These are phyloP conservation scores for Alternaria incomplexa DNA, from an alignment of 2,329 filamentous ascomycete species.

Conservation along the genomic window DNA sequence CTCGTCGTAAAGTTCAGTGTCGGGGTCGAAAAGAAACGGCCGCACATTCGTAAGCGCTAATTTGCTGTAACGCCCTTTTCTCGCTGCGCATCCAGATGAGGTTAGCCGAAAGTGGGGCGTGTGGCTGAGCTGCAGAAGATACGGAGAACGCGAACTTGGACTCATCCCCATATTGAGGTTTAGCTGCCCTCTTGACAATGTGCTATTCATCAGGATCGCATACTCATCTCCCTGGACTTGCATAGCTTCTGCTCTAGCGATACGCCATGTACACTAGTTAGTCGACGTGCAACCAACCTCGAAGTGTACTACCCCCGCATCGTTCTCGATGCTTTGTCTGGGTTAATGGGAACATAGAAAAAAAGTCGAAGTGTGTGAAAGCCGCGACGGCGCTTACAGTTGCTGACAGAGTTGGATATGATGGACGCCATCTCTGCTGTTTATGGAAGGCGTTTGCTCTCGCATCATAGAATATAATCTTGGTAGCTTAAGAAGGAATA, in stretches of 20 bases:
- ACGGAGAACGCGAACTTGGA: neutral
- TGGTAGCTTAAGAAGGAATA: neutral
- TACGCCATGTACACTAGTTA: neutral
- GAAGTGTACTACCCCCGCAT: neutral
- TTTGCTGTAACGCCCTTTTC: constrained; percentile 19
- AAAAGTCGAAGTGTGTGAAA: too few relatives aligned
- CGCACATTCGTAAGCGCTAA: constrained; percentile 16
- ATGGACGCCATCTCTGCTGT: neutral
- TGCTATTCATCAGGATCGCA: neutral
- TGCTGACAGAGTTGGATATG: neutral
- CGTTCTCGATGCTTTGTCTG: neutral
- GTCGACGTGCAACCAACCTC: neutral
- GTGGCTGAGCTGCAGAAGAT: constrained; percentile 12
- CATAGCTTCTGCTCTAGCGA: neutral
- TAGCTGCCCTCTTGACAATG: neutral
- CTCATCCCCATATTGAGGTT: neutral
- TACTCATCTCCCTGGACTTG: neutral
- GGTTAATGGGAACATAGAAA: neutral
- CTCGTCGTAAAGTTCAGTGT: neutral
- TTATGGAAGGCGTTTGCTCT: too few relatives aligned
- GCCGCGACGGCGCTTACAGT: too few relatives aligned
- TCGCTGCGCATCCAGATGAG: neutral
- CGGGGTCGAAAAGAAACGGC: constrained; percentile 2
- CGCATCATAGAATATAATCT: neutral
- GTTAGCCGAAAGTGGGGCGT: constrained; percentile 3